These are phyloP conservation scores for Fagopyrum esculentum DNA, from an alignment of 148 eudicot genomes.

Conservation along the genomic window DNA sequence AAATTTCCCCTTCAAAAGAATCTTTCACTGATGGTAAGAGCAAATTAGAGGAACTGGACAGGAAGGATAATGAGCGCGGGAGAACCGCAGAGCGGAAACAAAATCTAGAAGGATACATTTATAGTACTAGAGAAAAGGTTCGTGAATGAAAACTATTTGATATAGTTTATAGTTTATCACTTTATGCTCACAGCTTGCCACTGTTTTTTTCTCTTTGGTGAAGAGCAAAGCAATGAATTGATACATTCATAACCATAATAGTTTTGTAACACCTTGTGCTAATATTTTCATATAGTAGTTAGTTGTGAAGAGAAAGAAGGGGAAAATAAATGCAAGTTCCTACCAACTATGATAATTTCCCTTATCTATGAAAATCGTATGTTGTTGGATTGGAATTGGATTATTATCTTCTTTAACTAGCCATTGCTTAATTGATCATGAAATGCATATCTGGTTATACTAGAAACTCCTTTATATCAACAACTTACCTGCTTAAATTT, in stretches of 20 bases:
- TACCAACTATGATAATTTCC: not conserved
- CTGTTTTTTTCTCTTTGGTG: not conserved
- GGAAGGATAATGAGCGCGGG: too few species aligned
- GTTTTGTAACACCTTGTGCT: not conserved
- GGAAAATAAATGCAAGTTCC: too few species aligned
- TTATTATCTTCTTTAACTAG: too few species aligned
- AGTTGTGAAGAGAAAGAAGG: not conserved
- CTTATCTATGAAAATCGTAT: not conserved
- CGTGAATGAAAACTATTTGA: not conserved
- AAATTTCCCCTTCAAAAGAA: too few species aligned
- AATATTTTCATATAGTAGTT: not conserved
- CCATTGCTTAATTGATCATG: not conserved
- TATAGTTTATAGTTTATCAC: not conserved
- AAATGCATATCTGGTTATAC: constrained; percentile 6
- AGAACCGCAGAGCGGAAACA: too few species aligned
- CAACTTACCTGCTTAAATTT: too few species aligned
- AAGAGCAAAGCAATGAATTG: not conserved
- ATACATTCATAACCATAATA: not conserved
- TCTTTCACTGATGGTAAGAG: too few species aligned
- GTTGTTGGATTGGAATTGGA: too few species aligned
- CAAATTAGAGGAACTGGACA: too few species aligned
- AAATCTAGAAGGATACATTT: too few species aligned
- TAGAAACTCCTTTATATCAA: too few species aligned
- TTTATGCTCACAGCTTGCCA: not conserved
- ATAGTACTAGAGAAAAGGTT: constrained; percentile 78